A percentile compares a stretch with the other conserved stretches of the same genome.
Conservation (phyloP, 164 flowering plant genomes). For the Piper longum region DNA sequence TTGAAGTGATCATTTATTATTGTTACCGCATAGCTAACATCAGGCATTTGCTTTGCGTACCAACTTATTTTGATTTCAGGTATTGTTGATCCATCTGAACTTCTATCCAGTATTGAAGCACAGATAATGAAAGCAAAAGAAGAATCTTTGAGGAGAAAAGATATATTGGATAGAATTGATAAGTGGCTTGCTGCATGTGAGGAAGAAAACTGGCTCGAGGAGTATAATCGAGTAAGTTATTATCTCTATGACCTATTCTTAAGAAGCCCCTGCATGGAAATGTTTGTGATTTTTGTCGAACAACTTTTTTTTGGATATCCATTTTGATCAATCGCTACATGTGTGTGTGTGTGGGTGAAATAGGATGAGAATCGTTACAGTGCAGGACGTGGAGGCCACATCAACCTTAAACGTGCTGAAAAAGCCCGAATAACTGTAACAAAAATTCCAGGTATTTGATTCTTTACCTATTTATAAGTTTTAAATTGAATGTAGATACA, state of each 20-base stretch:
- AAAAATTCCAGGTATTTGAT: constrained; percentile 73
- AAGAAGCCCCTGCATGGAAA: no score
- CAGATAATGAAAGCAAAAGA: constrained; percentile 59
- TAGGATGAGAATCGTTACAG: constrained; percentile 70
- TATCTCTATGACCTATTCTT: no score
- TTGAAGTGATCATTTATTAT: constrained; percentile 28
- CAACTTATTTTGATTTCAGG: constrained; percentile 27
- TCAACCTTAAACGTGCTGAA: constrained; percentile 83
- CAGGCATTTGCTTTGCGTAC: neutral
- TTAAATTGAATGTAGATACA: neutral
- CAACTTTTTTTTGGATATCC: no score
- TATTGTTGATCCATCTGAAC: constrained; percentile 79
- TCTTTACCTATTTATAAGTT: neutral
- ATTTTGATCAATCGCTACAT: no score
- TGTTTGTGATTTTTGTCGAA: no score
- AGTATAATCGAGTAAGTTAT: constrained; percentile 55
- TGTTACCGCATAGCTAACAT: neutral
- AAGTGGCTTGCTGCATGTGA: constrained; percentile 37
- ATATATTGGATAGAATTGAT: constrained; percentile 50
- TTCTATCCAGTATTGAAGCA: constrained; percentile 66
- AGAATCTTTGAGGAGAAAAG: constrained; percentile 64
- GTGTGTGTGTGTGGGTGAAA: no score
- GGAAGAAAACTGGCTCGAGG: constrained; percentile 94
- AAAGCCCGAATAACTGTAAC: constrained; percentile 59
- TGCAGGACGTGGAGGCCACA: constrained; percentile 85